Conservation (phyloP, 164 flowering plant genomes). For the Tinospora cordifolia region DNA sequence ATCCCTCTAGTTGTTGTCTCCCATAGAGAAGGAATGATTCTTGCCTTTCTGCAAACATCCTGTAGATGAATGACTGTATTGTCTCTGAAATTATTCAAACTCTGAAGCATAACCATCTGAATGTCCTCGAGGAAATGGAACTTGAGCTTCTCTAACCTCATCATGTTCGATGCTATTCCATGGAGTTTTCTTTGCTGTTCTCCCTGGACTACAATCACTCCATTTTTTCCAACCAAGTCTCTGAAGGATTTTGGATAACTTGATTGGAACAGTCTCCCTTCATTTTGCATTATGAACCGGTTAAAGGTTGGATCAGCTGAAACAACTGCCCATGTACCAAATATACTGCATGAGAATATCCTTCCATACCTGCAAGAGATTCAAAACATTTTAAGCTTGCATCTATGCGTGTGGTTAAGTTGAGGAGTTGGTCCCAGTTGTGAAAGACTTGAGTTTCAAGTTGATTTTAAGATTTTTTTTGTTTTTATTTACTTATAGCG, state of each 20-base stretch:
- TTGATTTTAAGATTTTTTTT: too few species aligned
- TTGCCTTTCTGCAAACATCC: constrained; percentile 80
- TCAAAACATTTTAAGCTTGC: not conserved
- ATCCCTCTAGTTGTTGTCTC: not conserved
- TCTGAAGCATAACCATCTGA: constrained; percentile 47
- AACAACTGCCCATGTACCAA: constrained; percentile 71
- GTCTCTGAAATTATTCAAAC: constrained; percentile 32
- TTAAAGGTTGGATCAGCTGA: constrained; percentile 73
- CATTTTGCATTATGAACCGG: constrained; percentile 71
- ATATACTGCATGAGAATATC: constrained; percentile 65
- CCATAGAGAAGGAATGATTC: not conserved
- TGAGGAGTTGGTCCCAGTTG: too few species aligned
- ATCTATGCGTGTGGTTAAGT: not conserved
- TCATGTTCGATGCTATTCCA: constrained; percentile 63
- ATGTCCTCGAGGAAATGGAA: constrained; percentile 56
- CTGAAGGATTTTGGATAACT: constrained; percentile 82
- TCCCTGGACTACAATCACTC: constrained; percentile 75
- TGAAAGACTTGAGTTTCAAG: too few species aligned
- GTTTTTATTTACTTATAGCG: too few species aligned
- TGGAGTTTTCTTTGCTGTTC: constrained; percentile 78
- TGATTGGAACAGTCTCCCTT: constrained; percentile 73
- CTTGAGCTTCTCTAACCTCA: constrained; percentile 67
- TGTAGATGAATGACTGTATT: constrained; percentile 53
- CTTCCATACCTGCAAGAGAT: constrained; percentile 55
- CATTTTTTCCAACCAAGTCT: constrained; percentile 79